phyloP scores from a whole-genome alignment of 1,284 basidiomycete genomes.

The Stereum hirsutum region DNA sequence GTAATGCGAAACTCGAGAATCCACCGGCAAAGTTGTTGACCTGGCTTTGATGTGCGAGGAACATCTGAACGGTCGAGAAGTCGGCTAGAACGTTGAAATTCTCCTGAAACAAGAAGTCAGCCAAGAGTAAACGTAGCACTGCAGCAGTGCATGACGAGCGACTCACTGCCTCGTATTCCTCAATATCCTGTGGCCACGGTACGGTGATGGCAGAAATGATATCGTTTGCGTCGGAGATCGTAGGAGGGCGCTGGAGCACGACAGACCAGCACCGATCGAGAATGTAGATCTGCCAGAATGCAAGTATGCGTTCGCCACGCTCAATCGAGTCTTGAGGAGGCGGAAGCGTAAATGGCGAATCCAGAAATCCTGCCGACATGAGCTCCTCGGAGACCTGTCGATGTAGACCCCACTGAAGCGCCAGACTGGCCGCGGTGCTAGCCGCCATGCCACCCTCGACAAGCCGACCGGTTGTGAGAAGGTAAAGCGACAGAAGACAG shows the following conservation, averaged over 20 bases:
- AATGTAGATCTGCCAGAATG: conserved; percentile 35
- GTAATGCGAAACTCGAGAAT: conserved; percentile 53
- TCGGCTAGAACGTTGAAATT: conserved; percentile 38
- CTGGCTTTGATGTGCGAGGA: conserved; percentile 44
- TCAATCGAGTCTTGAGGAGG: conserved; percentile 43
- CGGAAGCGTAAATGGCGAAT: conserved; percentile 39
- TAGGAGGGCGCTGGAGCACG: conserved; percentile 27
- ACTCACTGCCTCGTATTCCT: conserved; percentile 25
- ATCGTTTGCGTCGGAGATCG: conserved; percentile 29
- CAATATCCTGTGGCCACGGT: conserved; percentile 30
- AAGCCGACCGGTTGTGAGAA: conserved; percentile 61
- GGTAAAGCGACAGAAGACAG: conserved; percentile 64
- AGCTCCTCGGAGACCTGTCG: conserved; percentile 30
- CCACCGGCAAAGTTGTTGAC: conserved; percentile 36
- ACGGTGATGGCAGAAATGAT: conserved; percentile 26
- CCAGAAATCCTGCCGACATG: conserved; percentile 20
- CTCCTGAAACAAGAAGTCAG: conserved; percentile 30
- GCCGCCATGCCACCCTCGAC: conserved; percentile 68
- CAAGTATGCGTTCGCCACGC: conserved; percentile 30
- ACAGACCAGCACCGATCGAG: conserved; percentile 33
- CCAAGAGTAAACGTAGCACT: neutral
- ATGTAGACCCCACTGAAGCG: conserved; percentile 59
- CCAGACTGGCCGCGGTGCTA: conserved; percentile 56
- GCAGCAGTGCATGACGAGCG: conserved; percentile 14
- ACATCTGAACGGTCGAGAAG: conserved; percentile 49